Evolutionary conservation across 805 yeast species (phyloP), one percentile per base, ranked within the genome.

Genomic region (Yarrowia divulgata): DNA sequence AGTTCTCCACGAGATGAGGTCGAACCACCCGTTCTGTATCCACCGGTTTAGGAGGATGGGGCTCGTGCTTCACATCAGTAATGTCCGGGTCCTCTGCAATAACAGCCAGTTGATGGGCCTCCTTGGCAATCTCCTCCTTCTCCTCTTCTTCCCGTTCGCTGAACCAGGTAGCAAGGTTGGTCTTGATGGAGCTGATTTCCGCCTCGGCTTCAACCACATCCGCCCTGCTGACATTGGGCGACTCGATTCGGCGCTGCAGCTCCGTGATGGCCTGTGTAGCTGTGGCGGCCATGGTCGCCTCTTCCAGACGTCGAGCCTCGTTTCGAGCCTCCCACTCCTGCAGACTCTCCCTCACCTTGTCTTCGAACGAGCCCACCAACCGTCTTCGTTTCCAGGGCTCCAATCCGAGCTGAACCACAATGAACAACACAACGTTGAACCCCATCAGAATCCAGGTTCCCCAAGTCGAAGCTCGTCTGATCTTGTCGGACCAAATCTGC

Each of bases 401-500:
- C 62, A 95, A 86, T 0, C 93, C 82, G 73, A 95, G 81, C 72
- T 97, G 97, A 18, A 96, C 95, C 8, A 90, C 81, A 3, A 93
- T 75, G 72, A 95, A 93, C 35, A 96, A 78, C 9, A 90, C 66
- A 34, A 94, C 84, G 79, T 95, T 95, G 72, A 92, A 84, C 0
- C 92, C 95, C 97, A 93, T 92, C 52, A 95, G 82, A 4, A 88
- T 80, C 84, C 95, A 87, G 0, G 99, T 95, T 2, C 98, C 99
- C 97, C 97, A 95, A 0, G 98, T 93, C 7, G 97, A 91, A 6
- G 97, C 92, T 72, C 93, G 85, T 71, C 99, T 83, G 70, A 95
- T 95, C 78, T 93, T 93, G 79, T 95, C 99, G 1, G 97, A 91
- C 98, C 99, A 95, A 8, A 95, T 87, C 78, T 95, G 98, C 75